Percentiles rank a stretch among this genome's conserved stretches.
Conservation (phyloP, 2,329 filamentous ascomycete genomes). For the Fusarium denticulatum region DNA sequence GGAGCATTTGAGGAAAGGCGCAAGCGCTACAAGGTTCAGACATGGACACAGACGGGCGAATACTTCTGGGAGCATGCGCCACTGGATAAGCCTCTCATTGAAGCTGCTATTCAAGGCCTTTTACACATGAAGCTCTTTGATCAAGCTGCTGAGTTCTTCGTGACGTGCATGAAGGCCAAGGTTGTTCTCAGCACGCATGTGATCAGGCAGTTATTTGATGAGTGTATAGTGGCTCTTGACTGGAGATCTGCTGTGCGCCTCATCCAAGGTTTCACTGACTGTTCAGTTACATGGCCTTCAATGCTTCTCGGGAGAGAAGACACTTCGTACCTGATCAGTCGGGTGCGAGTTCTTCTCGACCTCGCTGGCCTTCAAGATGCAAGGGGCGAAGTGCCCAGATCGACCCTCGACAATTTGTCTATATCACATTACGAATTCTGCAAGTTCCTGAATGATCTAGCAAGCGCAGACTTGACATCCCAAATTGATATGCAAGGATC, state of each 20-base stretch:
- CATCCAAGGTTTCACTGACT: slow-evolving; percentile 43
- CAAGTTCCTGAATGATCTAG: slow-evolving; percentile 39
- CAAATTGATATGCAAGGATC: not conserved
- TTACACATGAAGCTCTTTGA: slow-evolving; percentile 58
- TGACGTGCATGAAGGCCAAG: slow-evolving; percentile 51
- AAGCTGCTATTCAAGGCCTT: slow-evolving; percentile 59
- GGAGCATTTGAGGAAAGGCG: slow-evolving; percentile 45
- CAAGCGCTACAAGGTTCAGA: slow-evolving; percentile 33
- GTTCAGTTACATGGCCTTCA: slow-evolving; percentile 40
- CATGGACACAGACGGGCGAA: slow-evolving; percentile 44
- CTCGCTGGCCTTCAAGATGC: slow-evolving; percentile 45
- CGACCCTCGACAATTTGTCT: slow-evolving; percentile 40
- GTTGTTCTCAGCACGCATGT: slow-evolving; percentile 46
- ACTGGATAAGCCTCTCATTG: slow-evolving; percentile 53
- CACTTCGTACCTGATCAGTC: slow-evolving; percentile 45
- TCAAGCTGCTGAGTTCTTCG: slow-evolving; percentile 56
- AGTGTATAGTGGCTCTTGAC: slow-evolving; percentile 55
- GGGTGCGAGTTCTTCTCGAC: slow-evolving; percentile 50
- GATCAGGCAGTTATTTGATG: slow-evolving; percentile 53
- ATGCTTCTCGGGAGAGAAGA: slow-evolving; percentile 38
- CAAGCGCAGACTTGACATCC: slow-evolving; percentile 17
- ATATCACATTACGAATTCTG: slow-evolving; percentile 37
- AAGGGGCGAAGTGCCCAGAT: slow-evolving; percentile 6
- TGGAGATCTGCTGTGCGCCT: slow-evolving; percentile 49
- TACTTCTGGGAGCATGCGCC: slow-evolving; percentile 54